Conservation (phyloP, 345 rosid species). For the Citrus maxima region DNA sequence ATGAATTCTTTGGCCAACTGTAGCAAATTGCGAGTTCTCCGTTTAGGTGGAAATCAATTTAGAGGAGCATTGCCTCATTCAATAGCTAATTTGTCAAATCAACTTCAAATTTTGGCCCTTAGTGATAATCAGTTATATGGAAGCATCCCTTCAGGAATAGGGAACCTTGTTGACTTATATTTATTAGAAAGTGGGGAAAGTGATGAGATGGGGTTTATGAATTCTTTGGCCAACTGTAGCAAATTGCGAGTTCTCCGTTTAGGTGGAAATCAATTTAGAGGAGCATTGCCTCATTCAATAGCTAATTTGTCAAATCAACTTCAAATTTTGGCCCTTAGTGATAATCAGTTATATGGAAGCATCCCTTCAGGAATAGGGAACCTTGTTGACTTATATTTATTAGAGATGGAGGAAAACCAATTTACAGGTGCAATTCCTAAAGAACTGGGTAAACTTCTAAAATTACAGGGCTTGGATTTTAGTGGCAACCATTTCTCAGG, state of each 20-base stretch:
- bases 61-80: conserved; percentile 14
- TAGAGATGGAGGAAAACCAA: background rate
- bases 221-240: too few species aligned
- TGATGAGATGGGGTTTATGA: too few species aligned
- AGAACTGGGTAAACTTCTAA: background rate
- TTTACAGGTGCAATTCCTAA: background rate
- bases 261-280: background rate
- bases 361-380: background rate
- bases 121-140: background rate
- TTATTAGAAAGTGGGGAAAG: too few species aligned
- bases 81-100: conserved; percentile 12
- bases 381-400: too few species aligned
- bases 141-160: conserved; percentile 4
- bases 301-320: conserved; percentile 11
- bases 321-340: background rate
- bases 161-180: too few species aligned
- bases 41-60: background rate
- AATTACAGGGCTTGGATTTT: background rate
- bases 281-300: conserved; percentile 13
- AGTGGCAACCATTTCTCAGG: background rate
- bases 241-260: background rate
- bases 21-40: background rate
- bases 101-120: background rate
- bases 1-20: too few species aligned
- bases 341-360: conserved; percentile 2